These are phyloP conservation scores for Elsinoe perseae DNA, from an alignment of 2,329 filamentous ascomycete species.

Conservation along the genomic window DNA sequence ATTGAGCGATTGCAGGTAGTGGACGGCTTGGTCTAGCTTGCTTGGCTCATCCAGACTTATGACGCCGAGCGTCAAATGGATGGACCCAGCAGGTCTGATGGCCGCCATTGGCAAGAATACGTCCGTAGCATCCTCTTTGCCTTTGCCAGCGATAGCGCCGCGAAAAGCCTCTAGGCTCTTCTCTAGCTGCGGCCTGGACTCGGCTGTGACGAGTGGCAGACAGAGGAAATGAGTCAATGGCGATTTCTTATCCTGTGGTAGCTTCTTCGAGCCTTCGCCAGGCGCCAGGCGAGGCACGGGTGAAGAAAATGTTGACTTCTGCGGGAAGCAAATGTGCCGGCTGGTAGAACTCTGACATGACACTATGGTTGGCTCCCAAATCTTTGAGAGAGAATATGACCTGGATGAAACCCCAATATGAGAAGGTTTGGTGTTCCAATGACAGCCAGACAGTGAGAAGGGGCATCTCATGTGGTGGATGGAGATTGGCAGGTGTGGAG, in stretches of 20 bases:
- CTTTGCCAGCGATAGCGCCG: conserved; percentile 11
- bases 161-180: conserved; percentile 20
- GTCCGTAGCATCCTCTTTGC: conserved; percentile 17
- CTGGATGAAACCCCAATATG: conserved; percentile 6
- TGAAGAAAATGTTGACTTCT: conserved; percentile 3
- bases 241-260: conserved; percentile 30
- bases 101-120: conserved; percentile 53
- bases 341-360: conserved; percentile 12
- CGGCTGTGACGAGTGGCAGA: conserved; percentile 58
- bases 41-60: conserved; percentile 58
- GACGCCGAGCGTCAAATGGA: conserved; percentile 81
- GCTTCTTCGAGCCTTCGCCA: background rate
- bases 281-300: conserved; percentile 10
- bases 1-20: conserved; percentile 28
- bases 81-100: conserved; percentile 65
- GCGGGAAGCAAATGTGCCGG: background rate
- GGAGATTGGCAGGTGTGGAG: background rate
- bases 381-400: background rate
- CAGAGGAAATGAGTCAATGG: conserved; percentile 67
- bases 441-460: background rate
- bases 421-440: conserved; percentile 8
- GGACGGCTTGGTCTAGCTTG: conserved; percentile 42
- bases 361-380: background rate
- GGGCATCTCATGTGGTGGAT: background rate
- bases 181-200: conserved; percentile 58